phyloP scores from a whole-genome alignment of 2,329 filamentous ascomycete genomes.

The Pseudogymnoascus pannorum region DNA sequence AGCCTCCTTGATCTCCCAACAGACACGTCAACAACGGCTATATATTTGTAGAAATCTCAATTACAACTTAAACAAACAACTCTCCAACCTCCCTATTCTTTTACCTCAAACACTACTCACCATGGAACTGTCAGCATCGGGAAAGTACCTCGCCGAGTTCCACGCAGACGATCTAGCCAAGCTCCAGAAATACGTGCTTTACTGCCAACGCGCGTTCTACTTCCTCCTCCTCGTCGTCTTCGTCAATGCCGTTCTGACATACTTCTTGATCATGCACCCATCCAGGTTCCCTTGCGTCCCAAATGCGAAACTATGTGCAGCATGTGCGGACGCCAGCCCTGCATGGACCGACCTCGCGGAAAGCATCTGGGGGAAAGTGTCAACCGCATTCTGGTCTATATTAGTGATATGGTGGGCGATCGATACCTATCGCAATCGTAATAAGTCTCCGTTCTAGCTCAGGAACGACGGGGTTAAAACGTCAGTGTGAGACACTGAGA shows the following conservation, averaged over 20 bases:
- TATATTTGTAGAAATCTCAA: not conserved
- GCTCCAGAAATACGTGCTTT: not conserved
- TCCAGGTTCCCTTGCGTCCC: not conserved
- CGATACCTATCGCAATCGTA: not conserved
- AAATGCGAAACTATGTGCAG: not conserved
- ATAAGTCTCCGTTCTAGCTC: too few relatives aligned
- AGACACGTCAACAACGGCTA: not conserved
- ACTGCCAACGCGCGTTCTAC: not conserved
- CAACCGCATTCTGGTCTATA: not conserved
- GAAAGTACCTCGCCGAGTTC: not conserved
- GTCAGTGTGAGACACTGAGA: not conserved
- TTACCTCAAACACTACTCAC: too few relatives aligned
- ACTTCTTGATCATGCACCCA: not conserved
- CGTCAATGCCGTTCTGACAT: not conserved
- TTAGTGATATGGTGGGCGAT: not conserved
- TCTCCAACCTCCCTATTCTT: too few relatives aligned
- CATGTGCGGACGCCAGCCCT: not conserved
- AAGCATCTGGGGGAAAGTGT: not conserved
- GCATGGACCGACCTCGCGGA: not conserved
- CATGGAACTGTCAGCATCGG: not conserved
- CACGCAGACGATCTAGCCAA: not conserved
- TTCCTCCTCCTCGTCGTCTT: not conserved
- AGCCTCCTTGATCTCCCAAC: not conserved
- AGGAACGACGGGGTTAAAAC: too few relatives aligned
- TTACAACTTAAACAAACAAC: too few relatives aligned